Conservation (phyloP, 805 yeast species). For the Metschnikowia reukaufii region DNA sequence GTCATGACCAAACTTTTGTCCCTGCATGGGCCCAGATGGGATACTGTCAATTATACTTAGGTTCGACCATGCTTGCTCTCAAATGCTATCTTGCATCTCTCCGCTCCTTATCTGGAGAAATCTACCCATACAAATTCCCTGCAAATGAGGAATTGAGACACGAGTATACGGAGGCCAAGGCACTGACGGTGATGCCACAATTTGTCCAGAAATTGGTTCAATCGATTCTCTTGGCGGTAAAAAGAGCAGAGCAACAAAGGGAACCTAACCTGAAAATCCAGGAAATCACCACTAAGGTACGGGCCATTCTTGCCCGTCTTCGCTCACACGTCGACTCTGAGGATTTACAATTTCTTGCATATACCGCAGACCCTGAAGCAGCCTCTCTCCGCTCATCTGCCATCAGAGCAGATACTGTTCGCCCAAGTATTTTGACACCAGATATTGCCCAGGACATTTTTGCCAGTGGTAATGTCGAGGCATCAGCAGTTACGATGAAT, state of each 20-base stretch:
- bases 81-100: constrained; percentile 36
- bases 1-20: constrained; percentile 32
- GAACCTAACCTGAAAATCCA: constrained; percentile 27
- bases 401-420: constrained; percentile 29
- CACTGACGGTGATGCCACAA: constrained; percentile 34
- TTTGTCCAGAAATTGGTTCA: constrained; percentile 37
- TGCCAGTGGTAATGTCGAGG: constrained; percentile 29
- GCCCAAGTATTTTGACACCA: constrained; percentile 39
- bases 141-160: constrained; percentile 13
- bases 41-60: constrained; percentile 44
- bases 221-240: constrained; percentile 36
- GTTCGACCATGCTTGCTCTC: constrained; percentile 33
- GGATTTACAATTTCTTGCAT: constrained; percentile 30
- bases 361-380: constrained; percentile 26
- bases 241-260: constrained; percentile 38
- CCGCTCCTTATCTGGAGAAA: constrained; percentile 29
- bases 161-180: constrained; percentile 25
- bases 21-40: constrained; percentile 48
- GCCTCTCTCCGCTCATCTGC: constrained; percentile 28
- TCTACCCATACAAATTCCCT: constrained; percentile 27
- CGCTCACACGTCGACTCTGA: constrained; percentile 24
- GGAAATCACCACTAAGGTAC: constrained; percentile 24
- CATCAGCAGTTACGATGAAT: constrained; percentile 20
- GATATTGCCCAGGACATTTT: constrained; percentile 39
- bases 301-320: constrained; percentile 28